Percentiles rank a stretch among this genome's conserved stretches.
Conservation (phyloP, 331 rosid genomes). For the Ulmus americana region DNA sequence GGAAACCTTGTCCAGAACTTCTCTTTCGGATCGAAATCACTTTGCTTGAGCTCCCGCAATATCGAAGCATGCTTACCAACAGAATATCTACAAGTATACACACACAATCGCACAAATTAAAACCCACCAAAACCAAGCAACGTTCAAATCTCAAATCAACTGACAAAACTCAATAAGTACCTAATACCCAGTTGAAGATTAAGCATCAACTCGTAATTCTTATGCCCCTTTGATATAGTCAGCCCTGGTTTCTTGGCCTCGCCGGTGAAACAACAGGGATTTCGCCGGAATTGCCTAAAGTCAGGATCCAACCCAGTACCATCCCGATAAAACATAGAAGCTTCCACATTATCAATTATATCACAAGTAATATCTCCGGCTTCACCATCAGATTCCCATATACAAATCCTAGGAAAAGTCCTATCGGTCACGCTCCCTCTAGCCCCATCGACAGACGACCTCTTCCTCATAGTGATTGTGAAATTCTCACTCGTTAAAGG, state of each 20-base stretch:
- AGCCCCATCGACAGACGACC: constrained; percentile 61
- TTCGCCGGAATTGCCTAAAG: constrained; percentile 38
- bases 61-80: constrained; percentile 76
- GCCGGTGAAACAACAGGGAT: constrained; percentile 50
- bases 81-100: constrained; percentile 45
- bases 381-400: constrained; percentile 97
- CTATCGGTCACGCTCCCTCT: constrained; percentile 64
- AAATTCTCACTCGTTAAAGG: constrained; percentile 41
- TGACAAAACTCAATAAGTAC: constrained; percentile 21
- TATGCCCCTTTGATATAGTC: constrained; percentile 71
- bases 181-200: constrained; percentile 95
- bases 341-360: constrained; percentile 87
- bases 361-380: constrained; percentile 96
- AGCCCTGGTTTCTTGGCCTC: constrained; percentile 85
- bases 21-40: constrained; percentile 87
- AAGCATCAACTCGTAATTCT: constrained; percentile 93
- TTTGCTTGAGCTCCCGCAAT: constrained; percentile 42
- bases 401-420: constrained; percentile 87
- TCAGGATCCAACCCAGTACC: constrained; percentile 46
- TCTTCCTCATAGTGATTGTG: constrained; percentile 49
- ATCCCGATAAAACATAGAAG: constrained; percentile 69
- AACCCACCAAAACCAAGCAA: constrained; percentile 1
- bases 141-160: background rate
- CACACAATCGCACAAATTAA: background rate
- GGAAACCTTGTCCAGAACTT: constrained; percentile 97